Conservation (phyloP, 495 filamentous ascomycete genomes). For the Tuber umbilicatum region DNA sequence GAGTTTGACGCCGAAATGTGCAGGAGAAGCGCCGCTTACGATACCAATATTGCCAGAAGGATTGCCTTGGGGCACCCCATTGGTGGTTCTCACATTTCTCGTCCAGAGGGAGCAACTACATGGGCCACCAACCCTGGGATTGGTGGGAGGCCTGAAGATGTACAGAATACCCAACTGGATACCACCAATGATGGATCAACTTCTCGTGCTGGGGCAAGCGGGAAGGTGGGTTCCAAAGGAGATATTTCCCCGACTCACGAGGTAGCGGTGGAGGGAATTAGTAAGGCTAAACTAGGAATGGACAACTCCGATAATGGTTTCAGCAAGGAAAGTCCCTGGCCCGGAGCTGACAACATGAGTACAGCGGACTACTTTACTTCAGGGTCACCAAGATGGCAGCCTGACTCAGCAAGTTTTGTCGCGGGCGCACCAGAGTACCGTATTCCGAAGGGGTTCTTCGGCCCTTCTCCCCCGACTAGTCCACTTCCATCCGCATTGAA, state of each 20-base stretch:
- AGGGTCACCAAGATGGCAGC: not conserved
- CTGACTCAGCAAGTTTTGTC: not conserved
- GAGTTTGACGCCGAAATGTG: not conserved
- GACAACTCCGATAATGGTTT: not conserved
- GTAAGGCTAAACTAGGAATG: too few species aligned
- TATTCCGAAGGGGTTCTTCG: not conserved
- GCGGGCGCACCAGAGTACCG: not conserved
- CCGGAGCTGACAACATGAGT: not conserved
- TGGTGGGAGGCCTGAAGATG: not conserved
- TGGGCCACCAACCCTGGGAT: too few species aligned
- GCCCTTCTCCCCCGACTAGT: not conserved
- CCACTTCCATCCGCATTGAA: not conserved
- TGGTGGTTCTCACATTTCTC: not conserved
- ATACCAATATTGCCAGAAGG: not conserved
- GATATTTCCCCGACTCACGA: too few species aligned
- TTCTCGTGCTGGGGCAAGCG: not conserved
- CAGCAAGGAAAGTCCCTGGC: not conserved
- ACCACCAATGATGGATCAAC: not conserved
- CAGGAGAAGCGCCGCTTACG: not conserved
- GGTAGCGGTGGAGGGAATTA: too few species aligned
- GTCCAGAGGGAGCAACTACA: too few species aligned
- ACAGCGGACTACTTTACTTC: too few species aligned
- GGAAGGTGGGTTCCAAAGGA: too few species aligned
- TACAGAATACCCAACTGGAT: too few species aligned
- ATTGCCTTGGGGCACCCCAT: not conserved